A percentile compares a stretch with the other conserved stretches of the same genome.
Conservation (phyloP, 2,329 filamentous ascomycete genomes). For the Drechslera avenae region DNA sequence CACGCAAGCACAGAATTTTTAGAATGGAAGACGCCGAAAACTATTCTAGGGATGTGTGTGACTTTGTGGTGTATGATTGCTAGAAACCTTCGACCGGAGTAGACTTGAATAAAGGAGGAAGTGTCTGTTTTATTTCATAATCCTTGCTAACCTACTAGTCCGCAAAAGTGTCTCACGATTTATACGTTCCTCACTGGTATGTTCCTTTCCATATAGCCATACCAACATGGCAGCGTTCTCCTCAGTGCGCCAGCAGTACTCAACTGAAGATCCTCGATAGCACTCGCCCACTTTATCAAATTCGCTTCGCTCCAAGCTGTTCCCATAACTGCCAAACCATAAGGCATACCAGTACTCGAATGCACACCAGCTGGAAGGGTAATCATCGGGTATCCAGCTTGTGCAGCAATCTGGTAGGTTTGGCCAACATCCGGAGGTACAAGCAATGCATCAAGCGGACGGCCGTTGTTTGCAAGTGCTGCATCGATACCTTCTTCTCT, state of each 20-base stretch:
- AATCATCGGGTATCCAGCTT: conserved; percentile 76
- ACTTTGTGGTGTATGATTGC: too few species aligned
- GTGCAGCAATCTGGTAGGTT: conserved; percentile 71
- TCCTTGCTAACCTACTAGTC: too few species aligned
- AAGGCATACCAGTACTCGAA: conserved; percentile 52
- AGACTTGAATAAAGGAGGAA: too few species aligned
- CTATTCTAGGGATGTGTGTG: too few species aligned
- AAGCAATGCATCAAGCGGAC: conserved; percentile 65
- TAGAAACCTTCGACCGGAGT: too few species aligned
- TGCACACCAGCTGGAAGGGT: conserved; percentile 69
- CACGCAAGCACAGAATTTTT: too few species aligned
- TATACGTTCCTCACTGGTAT: conserved; percentile 41
- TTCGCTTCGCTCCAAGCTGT: conserved; percentile 66
- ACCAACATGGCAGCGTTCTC: conserved; percentile 40
- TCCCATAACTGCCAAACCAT: conserved; percentile 55
- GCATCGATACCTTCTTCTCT: conserved; percentile 72
- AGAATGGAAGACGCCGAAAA: too few species aligned
- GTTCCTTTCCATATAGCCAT: conserved; percentile 35
- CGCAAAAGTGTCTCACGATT: not conserved
- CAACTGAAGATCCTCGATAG: conserved; percentile 50
- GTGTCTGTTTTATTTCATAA: too few species aligned
- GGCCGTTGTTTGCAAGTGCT: conserved; percentile 58
- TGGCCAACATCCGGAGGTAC: conserved; percentile 72
- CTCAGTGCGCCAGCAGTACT: conserved; percentile 21
- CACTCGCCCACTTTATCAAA: conserved; percentile 64